These are phyloP conservation scores for Dalbergia cochinchinensis DNA, from an alignment of 306 rosid genomes.

Conservation along the genomic window DNA sequence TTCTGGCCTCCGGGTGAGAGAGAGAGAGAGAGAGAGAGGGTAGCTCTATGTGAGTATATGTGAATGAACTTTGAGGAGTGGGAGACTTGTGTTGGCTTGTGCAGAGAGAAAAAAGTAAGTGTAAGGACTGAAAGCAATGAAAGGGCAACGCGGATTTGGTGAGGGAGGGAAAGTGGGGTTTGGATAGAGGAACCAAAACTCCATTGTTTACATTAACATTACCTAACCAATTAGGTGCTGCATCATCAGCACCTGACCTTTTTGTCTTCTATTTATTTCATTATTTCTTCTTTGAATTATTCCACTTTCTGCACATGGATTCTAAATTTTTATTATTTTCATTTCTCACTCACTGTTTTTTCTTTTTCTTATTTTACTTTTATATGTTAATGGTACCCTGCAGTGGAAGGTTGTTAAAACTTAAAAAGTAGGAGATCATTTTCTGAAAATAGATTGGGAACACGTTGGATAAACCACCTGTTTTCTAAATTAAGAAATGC, in stretches of 20 bases:
- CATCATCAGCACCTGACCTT: not conserved
- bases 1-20: not conserved
- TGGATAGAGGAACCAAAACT: constrained; percentile 6
- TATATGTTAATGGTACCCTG: not conserved
- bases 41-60: not conserved
- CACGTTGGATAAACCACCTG: not conserved
- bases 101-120: not conserved
- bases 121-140: not conserved
- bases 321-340: not conserved
- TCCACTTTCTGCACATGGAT: not conserved
- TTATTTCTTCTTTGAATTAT: not conserved
- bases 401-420: not conserved
- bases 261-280: not conserved
- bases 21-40: not conserved
- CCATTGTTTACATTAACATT: not conserved
- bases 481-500: not conserved
- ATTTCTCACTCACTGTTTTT: not conserved
- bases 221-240: constrained; percentile 13
- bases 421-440: not conserved
- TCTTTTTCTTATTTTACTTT: not conserved
- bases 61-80: not conserved
- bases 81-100: not conserved
- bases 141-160: constrained; percentile 38
- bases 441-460: constrained; percentile 1
- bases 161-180: constrained; percentile 34